Conservation (phyloP, 805 yeast species). For the Zygosaccharomyces siamensis region DNA sequence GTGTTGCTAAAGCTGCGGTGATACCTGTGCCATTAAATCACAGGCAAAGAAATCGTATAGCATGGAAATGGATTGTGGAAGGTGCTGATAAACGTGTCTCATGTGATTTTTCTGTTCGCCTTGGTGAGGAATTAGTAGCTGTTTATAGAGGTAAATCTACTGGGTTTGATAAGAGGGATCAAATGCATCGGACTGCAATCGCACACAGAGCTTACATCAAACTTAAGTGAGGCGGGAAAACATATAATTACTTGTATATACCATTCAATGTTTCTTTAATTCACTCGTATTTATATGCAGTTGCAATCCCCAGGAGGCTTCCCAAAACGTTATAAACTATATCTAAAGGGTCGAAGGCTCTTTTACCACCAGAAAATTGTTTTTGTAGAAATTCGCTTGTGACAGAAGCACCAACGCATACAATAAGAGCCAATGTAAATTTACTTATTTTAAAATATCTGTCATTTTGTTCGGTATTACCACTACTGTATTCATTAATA, state of each 20-base stretch:
- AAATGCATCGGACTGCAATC: slow-evolving; percentile 81
- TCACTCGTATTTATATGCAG: slow-evolving; percentile 16
- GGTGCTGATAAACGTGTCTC: slow-evolving; percentile 76
- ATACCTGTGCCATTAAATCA: slow-evolving; percentile 80
- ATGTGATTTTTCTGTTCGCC: slow-evolving; percentile 76
- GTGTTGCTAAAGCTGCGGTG: slow-evolving; percentile 74
- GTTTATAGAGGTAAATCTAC: slow-evolving; percentile 75
- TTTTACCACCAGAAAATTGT: slow-evolving; percentile 26
- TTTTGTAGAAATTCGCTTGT: slow-evolving; percentile 49
- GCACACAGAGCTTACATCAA: slow-evolving; percentile 79
- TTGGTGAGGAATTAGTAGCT: slow-evolving; percentile 81
- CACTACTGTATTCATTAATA: not conserved
- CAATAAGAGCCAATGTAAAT: slow-evolving; percentile 33
- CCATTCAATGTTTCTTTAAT: not conserved
- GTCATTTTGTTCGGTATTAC: not conserved
- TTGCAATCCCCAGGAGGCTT: slow-evolving; percentile 19
- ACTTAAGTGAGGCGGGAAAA: slow-evolving; percentile 29
- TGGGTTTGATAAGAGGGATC: slow-evolving; percentile 77
- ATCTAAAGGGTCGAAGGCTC: slow-evolving; percentile 49
- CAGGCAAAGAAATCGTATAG: slow-evolving; percentile 79
- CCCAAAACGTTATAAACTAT: slow-evolving; percentile 39
- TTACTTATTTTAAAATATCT: slow-evolving; percentile 14
- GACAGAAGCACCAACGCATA: slow-evolving; percentile 45
- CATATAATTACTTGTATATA: not conserved
- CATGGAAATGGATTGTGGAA: slow-evolving; percentile 87